Evolutionary conservation across 2,329 filamentous ascomycete species (phyloP), one percentile per base, ranked within the genome.

Genomic region (Xylaria digitata): DNA sequence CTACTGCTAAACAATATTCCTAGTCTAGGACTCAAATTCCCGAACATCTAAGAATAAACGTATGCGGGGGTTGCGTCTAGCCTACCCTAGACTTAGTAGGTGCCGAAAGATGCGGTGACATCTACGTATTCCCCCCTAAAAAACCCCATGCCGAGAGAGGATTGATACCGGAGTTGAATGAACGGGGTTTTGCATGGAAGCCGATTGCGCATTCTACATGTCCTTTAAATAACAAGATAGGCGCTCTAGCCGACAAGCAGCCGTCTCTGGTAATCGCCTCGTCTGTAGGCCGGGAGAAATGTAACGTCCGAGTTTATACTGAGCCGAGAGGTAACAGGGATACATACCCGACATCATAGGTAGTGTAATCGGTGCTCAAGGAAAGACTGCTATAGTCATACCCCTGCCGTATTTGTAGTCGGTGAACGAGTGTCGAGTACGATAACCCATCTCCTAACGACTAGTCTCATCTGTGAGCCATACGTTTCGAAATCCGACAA

Each of bases 241-340:
- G 19, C 53, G 60, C 53, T 42, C 52, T 57, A 48, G 37, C 56
- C 63, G 57, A 50, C 30, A 34, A 43, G 40, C 32, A 57, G 9
- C 48, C 32, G 34, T 15, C n/a, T 17, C 64, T 59, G 54, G 59
- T 60, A 26, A 23, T 59, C 30, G 19, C 60, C 64, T 55, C 56
- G 57, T 34, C 19, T 32, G 46, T 45, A 53, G 52, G 42, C 54
- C 65, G 65, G 65, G 56, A 23, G 37, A 13, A 15, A 62, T 52
- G 59, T 37, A 54, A 63, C 63, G 17, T 58, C 63, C 63, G 63
- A 37, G 45, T 45, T 49, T 37, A 34, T 54, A 34, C n/a, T 37
- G 34, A 50, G 21, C 13, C 32, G 4, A 48, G 3, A 21, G 52
- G 13, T 30, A 23, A n/a, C 34, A 45, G 61, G 53, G 30, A 13